phyloP scores from a whole-genome alignment of 2,329 filamentous ascomycete genomes.

The Metarhizium anisopliae region DNA sequence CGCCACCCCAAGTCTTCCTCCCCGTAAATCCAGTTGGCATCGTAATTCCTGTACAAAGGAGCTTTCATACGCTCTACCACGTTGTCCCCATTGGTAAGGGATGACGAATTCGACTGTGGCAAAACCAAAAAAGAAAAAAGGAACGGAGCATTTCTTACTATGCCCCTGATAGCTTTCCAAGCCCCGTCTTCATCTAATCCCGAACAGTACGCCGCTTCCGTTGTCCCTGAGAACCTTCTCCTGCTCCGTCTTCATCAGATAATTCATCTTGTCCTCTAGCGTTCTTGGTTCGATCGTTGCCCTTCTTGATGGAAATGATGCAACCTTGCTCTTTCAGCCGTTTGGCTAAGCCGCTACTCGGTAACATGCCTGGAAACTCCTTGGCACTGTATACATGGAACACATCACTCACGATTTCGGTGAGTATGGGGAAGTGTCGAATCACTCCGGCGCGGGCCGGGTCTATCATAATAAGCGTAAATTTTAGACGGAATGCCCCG shows the following conservation, averaged over 20 bases:
- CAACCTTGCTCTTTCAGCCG: conserved; percentile 70
- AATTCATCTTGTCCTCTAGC: conserved; percentile 8
- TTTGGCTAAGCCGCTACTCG: conserved; percentile 66
- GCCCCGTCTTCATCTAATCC: neutral
- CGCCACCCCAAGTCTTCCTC: neutral
- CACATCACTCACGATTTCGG: conserved; percentile 52
- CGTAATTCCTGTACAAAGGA: neutral
- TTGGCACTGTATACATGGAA: conserved; percentile 79
- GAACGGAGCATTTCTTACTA: neutral
- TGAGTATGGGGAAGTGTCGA: conserved; percentile 39
- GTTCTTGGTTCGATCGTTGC: conserved; percentile 52
- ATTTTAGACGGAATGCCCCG: conserved; percentile 65
- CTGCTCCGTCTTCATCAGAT: conserved; percentile 11
- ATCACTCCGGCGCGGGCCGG: conserved; percentile 40
- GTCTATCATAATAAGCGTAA: conserved; percentile 65
- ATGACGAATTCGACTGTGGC: neutral
- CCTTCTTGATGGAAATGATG: conserved; percentile 80
- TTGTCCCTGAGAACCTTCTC: conserved; percentile 7
- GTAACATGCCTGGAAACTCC: conserved; percentile 77
- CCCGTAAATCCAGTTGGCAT: neutral
- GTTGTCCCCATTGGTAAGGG: neutral
- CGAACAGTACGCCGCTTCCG: conserved; percentile 8
- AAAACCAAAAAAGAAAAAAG: neutral
- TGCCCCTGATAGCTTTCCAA: neutral
- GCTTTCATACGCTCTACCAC: neutral